Conservation (phyloP, 805 yeast species). For the Barnettozyma botsteinii region DNA sequence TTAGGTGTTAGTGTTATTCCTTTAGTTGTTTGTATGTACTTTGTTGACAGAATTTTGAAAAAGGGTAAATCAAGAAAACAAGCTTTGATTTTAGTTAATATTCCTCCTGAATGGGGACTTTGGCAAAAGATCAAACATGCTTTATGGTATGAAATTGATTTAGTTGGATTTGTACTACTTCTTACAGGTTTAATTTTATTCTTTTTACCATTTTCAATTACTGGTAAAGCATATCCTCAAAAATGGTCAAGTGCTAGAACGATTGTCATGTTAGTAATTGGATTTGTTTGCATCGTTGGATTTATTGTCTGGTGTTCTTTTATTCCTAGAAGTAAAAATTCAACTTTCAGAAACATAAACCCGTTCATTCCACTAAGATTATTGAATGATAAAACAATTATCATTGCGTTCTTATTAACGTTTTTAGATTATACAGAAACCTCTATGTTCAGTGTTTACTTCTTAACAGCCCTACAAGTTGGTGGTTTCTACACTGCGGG, state of each 20-base stretch:
- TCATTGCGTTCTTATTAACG: constrained; percentile 17
- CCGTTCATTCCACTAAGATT: constrained; percentile 25
- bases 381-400: constrained; percentile 19
- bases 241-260: constrained; percentile 21
- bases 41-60: constrained; percentile 19
- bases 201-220: constrained; percentile 27
- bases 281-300: constrained; percentile 16
- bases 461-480: constrained; percentile 26
- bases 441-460: constrained; percentile 24
- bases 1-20: constrained; percentile 21
- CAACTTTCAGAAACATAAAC: constrained; percentile 10
- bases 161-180: constrained; percentile 21
- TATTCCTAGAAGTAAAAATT: background rate
- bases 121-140: constrained; percentile 13
- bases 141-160: constrained; percentile 20
- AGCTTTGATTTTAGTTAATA: constrained; percentile 10
- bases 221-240: constrained; percentile 22
- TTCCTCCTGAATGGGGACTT: constrained; percentile 17
- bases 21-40: constrained; percentile 21
- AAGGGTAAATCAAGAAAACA: constrained; percentile 9
- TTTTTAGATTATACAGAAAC: constrained; percentile 25
- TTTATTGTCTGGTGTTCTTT: constrained; percentile 22
- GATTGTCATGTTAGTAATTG: constrained; percentile 26
- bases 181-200: constrained; percentile 22
- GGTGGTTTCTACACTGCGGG: constrained; percentile 27